Evolutionary conservation across 225 moss, liverwort and hornwort genomes (phyloP), one percentile per base, ranked within the genome.

Genomic region (Lunularia cruciata): DNA sequence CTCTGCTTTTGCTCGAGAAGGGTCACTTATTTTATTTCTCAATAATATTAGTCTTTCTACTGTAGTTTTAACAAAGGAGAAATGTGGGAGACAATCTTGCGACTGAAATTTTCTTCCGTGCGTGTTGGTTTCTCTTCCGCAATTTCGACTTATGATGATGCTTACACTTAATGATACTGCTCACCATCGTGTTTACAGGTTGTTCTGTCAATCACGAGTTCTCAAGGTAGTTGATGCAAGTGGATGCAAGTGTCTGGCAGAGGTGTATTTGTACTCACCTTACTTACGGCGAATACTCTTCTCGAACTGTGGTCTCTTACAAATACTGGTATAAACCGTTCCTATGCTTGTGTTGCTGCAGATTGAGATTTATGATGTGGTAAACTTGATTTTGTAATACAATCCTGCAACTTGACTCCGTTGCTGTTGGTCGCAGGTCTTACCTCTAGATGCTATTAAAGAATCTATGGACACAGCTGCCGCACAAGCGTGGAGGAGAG

Each of bases 201-300:
- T 96, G 62, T 80, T 76, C 47, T 86, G 88, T 60, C 87, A 81
- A 69, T 96, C 95, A 36, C 84, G 85, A 30, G 59, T 86, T 61
- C 64, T 96, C 49, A 89, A 83, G 76, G 77, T 79, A 53, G 80
- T 92, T 15, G 90, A 96, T 57, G 87, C 92, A 33, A 90, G 92
- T 74, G 95, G 95, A 27, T 96, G 90, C 77, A 92, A 92, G 82
- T 85, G 63, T 66, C 78, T 96, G 56, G 67, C 75, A 19, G 95
- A 92, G 83, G 88, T 89, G 7, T 90, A 80, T 58, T 75, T 96
- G 38, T 90, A 80, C 69, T 96, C 95, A 37, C 86, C 95, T 32
- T 87, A 88, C 63, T 70, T 96, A 40, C 92, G 90, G 40, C 87
- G 87, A 69, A 90, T 96, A 84, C 88, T 96, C 36, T 96, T 96